These are phyloP conservation scores for Fusarium sp. DNA, from an alignment of 2,329 filamentous ascomycete genomes.

Conservation along the genomic window DNA sequence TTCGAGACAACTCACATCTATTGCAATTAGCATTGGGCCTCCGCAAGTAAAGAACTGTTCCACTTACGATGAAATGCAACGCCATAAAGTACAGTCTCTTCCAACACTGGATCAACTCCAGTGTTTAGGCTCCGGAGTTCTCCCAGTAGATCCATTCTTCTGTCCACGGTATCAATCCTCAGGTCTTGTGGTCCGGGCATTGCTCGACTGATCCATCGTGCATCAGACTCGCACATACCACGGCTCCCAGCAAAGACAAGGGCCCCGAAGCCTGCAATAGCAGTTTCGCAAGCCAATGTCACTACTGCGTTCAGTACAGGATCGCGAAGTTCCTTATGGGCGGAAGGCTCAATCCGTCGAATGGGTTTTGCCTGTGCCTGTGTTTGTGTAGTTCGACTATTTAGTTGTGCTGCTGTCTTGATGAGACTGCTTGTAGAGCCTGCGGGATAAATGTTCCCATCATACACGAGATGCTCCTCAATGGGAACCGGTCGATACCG, in stretches of 20 bases:
- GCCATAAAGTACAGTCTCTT: constrained; percentile 71
- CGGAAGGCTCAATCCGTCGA: constrained; percentile 65
- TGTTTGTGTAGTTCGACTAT: constrained; percentile 47
- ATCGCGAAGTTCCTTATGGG: constrained; percentile 70
- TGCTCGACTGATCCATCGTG: constrained; percentile 73
- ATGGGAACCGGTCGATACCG: constrained; percentile 80
- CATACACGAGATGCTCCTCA: constrained; percentile 78
- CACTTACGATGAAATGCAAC: constrained; percentile 77
- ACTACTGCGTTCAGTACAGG: constrained; percentile 77
- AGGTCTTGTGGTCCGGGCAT: constrained; percentile 65
- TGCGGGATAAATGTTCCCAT: constrained; percentile 73
- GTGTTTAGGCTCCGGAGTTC: constrained; percentile 73
- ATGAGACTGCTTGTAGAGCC: constrained; percentile 66
- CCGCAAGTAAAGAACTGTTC: neutral
- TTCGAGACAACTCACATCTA: constrained; percentile 53
- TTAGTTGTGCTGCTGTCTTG: constrained; percentile 66
- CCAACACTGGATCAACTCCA: constrained; percentile 73
- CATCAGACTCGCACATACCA: constrained; percentile 73
- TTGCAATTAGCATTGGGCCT: constrained; percentile 10
- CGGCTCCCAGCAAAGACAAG: constrained; percentile 80
- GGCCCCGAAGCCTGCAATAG: constrained; percentile 73
- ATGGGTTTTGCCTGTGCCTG: constrained; percentile 54
- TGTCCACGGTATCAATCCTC: constrained; percentile 62
- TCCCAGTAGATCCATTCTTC: constrained; percentile 71
- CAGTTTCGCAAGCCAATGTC: constrained; percentile 75